Conservation (phyloP, 2,329 filamentous ascomycete genomes). For the Penicillium sp. region DNA sequence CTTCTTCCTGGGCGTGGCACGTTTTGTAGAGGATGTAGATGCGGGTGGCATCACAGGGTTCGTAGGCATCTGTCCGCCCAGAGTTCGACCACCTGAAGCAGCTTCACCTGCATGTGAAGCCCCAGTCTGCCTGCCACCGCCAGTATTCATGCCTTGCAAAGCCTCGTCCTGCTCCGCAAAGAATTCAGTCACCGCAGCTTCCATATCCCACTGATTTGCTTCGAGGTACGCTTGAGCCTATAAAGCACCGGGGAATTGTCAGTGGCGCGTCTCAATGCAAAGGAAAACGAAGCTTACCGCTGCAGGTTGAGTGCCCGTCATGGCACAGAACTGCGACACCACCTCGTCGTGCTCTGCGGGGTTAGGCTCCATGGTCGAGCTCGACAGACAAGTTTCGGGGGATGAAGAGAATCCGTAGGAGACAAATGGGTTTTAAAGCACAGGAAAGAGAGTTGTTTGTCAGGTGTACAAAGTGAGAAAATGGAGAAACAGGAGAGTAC, state of each 20-base stretch:
- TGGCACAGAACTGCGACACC: constrained; percentile 54
- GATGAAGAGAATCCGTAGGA: too few relatives aligned
- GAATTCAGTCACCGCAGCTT: constrained; percentile 61
- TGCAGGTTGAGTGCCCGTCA: constrained; percentile 53
- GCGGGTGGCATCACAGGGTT: constrained; percentile 31
- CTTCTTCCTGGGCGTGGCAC: constrained; percentile 40
- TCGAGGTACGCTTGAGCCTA: constrained; percentile 68
- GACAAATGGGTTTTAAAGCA: too few relatives aligned
- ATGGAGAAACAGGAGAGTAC: background rate
- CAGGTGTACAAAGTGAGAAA: background rate
- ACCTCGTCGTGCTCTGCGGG: constrained; percentile 41
- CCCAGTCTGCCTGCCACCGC: constrained; percentile 24
- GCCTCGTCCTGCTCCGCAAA: constrained; percentile 51
- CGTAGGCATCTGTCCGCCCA: constrained; percentile 33
- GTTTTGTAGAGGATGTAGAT: constrained; percentile 28
- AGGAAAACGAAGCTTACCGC: constrained; percentile 42
- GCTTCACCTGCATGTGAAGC: constrained; percentile 17
- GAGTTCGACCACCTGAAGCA: constrained; percentile 29
- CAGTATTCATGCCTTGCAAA: constrained; percentile 31
- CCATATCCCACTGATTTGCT: constrained; percentile 65
- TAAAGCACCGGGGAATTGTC: background rate
- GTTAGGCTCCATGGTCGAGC: constrained; percentile 34
- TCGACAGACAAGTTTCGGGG: background rate
- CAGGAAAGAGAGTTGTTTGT: background rate
- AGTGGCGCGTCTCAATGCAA: background rate